These are phyloP conservation scores for Calonectria hawksworthii DNA, from an alignment of 2,329 filamentous ascomycete genomes.

Conservation along the genomic window DNA sequence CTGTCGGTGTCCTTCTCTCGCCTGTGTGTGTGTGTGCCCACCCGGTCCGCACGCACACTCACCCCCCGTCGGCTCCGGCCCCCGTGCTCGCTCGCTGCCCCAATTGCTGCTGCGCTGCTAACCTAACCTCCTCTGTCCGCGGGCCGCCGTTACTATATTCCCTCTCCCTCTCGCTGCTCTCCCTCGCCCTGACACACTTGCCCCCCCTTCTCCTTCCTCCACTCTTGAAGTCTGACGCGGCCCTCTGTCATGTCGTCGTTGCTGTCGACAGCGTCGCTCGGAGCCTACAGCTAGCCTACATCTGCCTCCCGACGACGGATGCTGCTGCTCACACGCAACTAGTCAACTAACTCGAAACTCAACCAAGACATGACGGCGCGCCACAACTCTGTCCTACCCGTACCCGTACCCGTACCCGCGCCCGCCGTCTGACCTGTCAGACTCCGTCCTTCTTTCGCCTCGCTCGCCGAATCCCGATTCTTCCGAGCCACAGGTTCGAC, in stretches of 20 bases:
- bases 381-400: slow-evolving; percentile 40
- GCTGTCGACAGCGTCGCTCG: slow-evolving; percentile 13
- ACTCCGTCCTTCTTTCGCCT: slow-evolving; percentile 33
- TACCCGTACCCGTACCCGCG: slow-evolving; percentile 30
- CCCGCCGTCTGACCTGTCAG: slow-evolving; percentile 40
- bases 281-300: slow-evolving; percentile 19
- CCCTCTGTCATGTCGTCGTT: slow-evolving; percentile 36
- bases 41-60: neutral
- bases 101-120: slow-evolving; percentile 11
- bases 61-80: slow-evolving; percentile 20
- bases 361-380: slow-evolving; percentile 41
- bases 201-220: neutral
- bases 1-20: neutral
- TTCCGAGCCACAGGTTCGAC: slow-evolving; percentile 38
- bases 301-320: neutral
- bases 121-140: slow-evolving; percentile 6
- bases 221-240: neutral
- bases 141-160: slow-evolving; percentile 10
- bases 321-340: slow-evolving; percentile 11
- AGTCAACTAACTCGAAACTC: slow-evolving; percentile 16
- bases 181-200: neutral
- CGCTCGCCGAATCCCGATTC: slow-evolving; percentile 32
- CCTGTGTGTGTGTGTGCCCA: neutral
- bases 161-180: neutral
- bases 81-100: slow-evolving; percentile 20